Conservation (phyloP, 495 filamentous ascomycete genomes). For the Xylaria palmicola region DNA sequence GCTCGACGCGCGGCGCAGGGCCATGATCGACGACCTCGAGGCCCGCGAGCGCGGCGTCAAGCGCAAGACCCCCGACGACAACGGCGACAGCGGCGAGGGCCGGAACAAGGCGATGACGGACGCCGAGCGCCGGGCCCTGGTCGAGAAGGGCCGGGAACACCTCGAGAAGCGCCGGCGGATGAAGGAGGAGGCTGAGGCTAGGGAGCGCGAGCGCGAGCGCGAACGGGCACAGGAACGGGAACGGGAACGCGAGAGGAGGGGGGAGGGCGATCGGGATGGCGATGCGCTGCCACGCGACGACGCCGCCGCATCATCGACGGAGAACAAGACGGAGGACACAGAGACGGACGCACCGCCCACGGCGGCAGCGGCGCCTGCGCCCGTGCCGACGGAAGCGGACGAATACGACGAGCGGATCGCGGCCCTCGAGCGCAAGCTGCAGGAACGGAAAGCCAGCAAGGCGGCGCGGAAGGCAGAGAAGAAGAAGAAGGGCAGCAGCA, state of each 20-base stretch:
- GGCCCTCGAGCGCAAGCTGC: constrained; percentile 40
- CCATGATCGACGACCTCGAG: constrained; percentile 36
- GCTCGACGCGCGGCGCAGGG: constrained; percentile 29
- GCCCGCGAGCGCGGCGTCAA: constrained; percentile 30
- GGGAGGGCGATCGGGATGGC: neutral
- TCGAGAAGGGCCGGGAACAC: constrained; percentile 39
- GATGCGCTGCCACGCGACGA: neutral
- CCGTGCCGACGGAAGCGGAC: too few relatives aligned
- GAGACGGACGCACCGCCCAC: neutral
- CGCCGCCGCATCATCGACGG: constrained; percentile 3
- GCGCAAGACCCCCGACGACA: constrained; percentile 26
- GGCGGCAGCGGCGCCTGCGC: neutral
- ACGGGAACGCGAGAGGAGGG: too few relatives aligned
- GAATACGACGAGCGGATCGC: constrained; percentile 39
- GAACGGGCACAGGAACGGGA: constrained; percentile 15
- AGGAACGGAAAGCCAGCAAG: constrained; percentile 33
- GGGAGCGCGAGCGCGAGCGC: constrained; percentile 31
- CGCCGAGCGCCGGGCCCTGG: constrained; percentile 26
- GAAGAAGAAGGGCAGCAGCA: constrained; percentile 25
- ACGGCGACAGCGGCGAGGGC: constrained; percentile 21
- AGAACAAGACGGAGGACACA: neutral
- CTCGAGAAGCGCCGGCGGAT: constrained; percentile 36
- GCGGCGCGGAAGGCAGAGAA: constrained; percentile 17
- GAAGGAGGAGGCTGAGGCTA: constrained; percentile 41
- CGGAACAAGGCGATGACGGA: constrained; percentile 32